phyloP scores from a whole-genome alignment of 768 basidiomycete species.

The Lentinula lateritia region DNA sequence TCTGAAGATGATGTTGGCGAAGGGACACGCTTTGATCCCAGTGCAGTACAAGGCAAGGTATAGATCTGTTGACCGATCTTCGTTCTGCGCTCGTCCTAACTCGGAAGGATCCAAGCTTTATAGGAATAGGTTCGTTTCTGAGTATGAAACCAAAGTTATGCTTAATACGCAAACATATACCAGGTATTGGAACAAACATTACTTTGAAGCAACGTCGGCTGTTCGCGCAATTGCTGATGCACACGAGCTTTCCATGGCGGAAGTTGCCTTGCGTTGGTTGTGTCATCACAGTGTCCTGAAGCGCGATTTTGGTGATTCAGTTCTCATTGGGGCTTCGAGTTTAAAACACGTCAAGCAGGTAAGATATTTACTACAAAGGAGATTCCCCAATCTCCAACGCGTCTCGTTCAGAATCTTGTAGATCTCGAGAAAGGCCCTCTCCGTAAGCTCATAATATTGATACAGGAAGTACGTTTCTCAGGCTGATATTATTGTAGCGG shows the following conservation, averaged over 20 bases:
- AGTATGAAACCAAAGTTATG: neutral
- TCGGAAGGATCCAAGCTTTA: neutral
- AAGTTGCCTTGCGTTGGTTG: conserved; percentile 58
- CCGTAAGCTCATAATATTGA: neutral
- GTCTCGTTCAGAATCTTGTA: neutral
- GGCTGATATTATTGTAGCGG: neutral
- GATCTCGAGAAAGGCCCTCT: conserved; percentile 5
- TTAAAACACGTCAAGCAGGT: conserved; percentile 14
- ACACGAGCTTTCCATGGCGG: conserved; percentile 40
- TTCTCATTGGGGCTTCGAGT: conserved; percentile 62
- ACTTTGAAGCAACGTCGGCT: conserved; percentile 42
- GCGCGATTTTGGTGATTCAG: conserved; percentile 40
- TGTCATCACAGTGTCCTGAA: conserved; percentile 50
- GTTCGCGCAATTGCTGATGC: conserved; percentile 40
- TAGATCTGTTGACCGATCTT: neutral
- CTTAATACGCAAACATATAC: neutral
- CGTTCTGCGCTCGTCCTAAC: neutral
- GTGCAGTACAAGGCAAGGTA: conserved; percentile 38
- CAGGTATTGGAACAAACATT: conserved; percentile 50
- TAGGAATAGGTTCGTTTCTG: neutral
- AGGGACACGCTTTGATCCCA: conserved; percentile 51
- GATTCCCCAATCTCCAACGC: neutral
- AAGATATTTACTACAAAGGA: neutral
- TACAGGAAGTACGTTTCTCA: neutral
- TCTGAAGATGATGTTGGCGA: conserved; percentile 34